Conservation (phyloP, 1,284 basidiomycete genomes). For the Porphyrellus sp. region DNA sequence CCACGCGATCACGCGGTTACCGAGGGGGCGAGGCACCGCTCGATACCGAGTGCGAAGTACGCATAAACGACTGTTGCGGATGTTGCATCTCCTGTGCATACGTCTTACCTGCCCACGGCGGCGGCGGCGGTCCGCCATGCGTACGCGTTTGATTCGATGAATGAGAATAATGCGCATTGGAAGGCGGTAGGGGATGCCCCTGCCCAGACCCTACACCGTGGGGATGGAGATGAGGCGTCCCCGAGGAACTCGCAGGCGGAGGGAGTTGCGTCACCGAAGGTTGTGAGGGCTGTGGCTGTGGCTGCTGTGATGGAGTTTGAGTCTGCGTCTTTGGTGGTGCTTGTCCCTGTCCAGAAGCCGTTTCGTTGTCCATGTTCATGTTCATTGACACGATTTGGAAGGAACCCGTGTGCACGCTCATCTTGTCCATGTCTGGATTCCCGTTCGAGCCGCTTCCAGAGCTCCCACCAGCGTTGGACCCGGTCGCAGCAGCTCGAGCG, state of each 20-base stretch:
- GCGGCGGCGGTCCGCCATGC: slow-evolving; percentile 33
- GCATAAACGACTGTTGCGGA: slow-evolving; percentile 53
- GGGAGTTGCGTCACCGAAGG: slow-evolving; percentile 10
- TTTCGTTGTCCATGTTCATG: slow-evolving; percentile 24
- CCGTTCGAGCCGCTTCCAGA: slow-evolving; percentile 9
- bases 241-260: slow-evolving; percentile 10
- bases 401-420: slow-evolving; percentile 47
- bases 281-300: slow-evolving; percentile 11
- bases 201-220: slow-evolving; percentile 14
- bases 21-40: slow-evolving; percentile 43
- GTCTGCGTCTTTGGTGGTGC: slow-evolving; percentile 10
- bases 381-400: slow-evolving; percentile 43
- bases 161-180: slow-evolving; percentile 15
- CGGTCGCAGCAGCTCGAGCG: slow-evolving; percentile 21
- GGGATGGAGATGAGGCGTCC: slow-evolving; percentile 21
- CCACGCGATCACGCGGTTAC: background rate
- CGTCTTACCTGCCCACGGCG: slow-evolving; percentile 45
- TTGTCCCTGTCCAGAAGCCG: slow-evolving; percentile 12
- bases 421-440: slow-evolving; percentile 37
- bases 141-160: slow-evolving; percentile 7
- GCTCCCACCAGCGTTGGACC: background rate
- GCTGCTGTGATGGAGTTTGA: slow-evolving; percentile 9
- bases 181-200: slow-evolving; percentile 9
- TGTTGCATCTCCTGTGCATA: slow-evolving; percentile 50
- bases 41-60: slow-evolving; percentile 47